Evolutionary conservation across 2,329 filamentous ascomycete genomes (phyloP).

Genomic region (Chrysoporthe cubensis): DNA sequence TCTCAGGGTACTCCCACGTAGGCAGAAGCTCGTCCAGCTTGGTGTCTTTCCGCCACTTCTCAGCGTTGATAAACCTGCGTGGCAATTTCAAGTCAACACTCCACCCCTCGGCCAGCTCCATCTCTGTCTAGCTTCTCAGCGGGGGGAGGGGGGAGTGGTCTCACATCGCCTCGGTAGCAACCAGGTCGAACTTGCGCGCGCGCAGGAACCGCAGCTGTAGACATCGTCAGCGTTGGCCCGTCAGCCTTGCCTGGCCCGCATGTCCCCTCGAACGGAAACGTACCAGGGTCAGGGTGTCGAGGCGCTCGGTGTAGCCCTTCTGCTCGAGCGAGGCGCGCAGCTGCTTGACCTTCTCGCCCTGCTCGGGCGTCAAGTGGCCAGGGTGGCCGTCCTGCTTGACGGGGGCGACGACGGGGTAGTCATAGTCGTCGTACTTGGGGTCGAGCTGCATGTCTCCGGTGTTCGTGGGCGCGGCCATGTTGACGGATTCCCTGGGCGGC

Average conservation of each 20-base stretch:
- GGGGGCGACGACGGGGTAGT: conserved; percentile 81
- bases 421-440: conserved; percentile 94
- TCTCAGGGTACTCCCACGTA: conserved; percentile 87
- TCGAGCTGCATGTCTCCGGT: conserved; percentile 62
- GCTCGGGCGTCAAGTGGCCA: conserved; percentile 81
- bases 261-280: conserved; percentile 35
- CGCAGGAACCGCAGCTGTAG: conserved; percentile 82
- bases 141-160: conserved; percentile 40
- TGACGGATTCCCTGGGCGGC: conserved; percentile 13
- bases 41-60: conserved; percentile 89
- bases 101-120: neutral
- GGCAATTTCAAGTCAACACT: conserved; percentile 20
- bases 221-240: conserved; percentile 29
- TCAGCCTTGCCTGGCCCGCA: neutral
- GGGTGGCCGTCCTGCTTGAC: conserved; percentile 77
- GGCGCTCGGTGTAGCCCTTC: conserved; percentile 77
- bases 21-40: conserved; percentile 80
- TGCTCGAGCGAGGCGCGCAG: conserved; percentile 83
- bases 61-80: conserved; percentile 82
- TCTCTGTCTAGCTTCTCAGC: neutral
- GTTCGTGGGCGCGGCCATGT: conserved; percentile 34
- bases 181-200: conserved; percentile 93
- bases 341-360: conserved; percentile 89
- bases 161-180: conserved; percentile 84
- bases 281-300: conserved; percentile 93